Percentiles rank a stretch among this genome's conserved stretches.
Conservation (phyloP, 148 eudicot genomes). For the Silene conica region DNA sequence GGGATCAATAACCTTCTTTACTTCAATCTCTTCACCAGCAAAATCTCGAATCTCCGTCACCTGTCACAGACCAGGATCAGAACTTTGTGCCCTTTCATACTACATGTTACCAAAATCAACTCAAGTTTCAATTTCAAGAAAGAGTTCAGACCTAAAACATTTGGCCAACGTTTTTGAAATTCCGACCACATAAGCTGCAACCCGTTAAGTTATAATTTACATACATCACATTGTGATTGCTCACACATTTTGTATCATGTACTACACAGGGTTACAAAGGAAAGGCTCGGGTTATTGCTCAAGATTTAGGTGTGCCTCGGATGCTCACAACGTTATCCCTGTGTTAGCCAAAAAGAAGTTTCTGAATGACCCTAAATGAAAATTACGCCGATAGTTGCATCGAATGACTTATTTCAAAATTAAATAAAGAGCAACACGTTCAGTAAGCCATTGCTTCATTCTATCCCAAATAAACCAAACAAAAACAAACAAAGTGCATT, state of each 20-base stretch:
- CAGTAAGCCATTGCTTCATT: too few species aligned
- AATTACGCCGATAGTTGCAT: too few species aligned
- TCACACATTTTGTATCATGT: too few species aligned
- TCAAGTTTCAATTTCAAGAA: not conserved
- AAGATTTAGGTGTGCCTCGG: too few species aligned
- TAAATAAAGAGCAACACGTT: too few species aligned
- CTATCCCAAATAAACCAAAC: too few species aligned
- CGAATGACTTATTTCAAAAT: too few species aligned
- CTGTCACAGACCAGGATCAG: conserved; percentile 34
- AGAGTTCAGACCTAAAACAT: not conserved
- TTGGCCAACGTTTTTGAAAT: not conserved
- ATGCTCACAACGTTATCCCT: too few species aligned
- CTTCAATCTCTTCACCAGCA: conserved; percentile 80
- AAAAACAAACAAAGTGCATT: not conserved
- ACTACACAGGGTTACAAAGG: too few species aligned
- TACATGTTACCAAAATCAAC: not conserved
- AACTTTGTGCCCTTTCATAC: not conserved
- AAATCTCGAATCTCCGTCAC: conserved; percentile 78
- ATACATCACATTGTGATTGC: not conserved
- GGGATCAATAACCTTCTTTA: conserved; percentile 68
- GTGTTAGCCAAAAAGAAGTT: too few species aligned
- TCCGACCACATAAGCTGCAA: not conserved
- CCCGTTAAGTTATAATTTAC: not conserved
- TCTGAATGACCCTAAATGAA: too few species aligned
- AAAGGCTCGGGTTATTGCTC: too few species aligned